Evolutionary conservation across 768 basidiomycete species (phyloP).

Genomic region (Hypholoma sublateritium): DNA sequence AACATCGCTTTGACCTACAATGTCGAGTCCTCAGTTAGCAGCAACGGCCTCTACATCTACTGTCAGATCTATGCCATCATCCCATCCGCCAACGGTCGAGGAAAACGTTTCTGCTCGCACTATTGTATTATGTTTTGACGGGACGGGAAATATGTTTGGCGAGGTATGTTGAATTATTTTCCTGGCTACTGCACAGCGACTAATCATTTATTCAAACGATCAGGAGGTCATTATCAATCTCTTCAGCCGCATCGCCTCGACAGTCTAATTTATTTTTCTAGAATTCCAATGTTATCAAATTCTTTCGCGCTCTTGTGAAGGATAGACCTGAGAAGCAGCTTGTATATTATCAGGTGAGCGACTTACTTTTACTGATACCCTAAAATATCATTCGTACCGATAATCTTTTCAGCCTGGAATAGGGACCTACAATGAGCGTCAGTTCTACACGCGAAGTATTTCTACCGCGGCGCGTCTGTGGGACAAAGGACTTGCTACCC

Average conservation of each 20-base stretch:
- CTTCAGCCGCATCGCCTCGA: not conserved
- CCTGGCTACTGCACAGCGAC: not conserved
- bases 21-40: too few species aligned
- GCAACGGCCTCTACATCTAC: too few species aligned
- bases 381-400: not conserved
- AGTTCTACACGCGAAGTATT: slow-evolving; percentile 18
- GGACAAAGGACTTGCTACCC: slow-evolving; percentile 23
- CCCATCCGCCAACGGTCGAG: not conserved
- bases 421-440: slow-evolving; percentile 9
- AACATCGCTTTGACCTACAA: too few species aligned
- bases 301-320: slow-evolving; percentile 47
- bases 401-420: slow-evolving; percentile 5
- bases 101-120: slow-evolving; percentile 3
- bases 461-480: slow-evolving; percentile 16
- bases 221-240: not conserved
- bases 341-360: slow-evolving; percentile 50
- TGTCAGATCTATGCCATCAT: too few species aligned
- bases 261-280: slow-evolving; percentile 9
- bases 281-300: slow-evolving; percentile 47
- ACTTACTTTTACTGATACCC: not conserved
- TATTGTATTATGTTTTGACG: slow-evolving; percentile 28
- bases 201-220: not conserved
- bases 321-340: slow-evolving; percentile 43
- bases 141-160: slow-evolving; percentile 30
- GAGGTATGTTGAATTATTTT: slow-evolving; percentile 14